A percentile compares a stretch with the other conserved stretches of the same genome.
These are phyloP conservation scores for Angomonas desouzai DNA, from an alignment of 208 protist genomes.

Conservation along the genomic window DNA sequence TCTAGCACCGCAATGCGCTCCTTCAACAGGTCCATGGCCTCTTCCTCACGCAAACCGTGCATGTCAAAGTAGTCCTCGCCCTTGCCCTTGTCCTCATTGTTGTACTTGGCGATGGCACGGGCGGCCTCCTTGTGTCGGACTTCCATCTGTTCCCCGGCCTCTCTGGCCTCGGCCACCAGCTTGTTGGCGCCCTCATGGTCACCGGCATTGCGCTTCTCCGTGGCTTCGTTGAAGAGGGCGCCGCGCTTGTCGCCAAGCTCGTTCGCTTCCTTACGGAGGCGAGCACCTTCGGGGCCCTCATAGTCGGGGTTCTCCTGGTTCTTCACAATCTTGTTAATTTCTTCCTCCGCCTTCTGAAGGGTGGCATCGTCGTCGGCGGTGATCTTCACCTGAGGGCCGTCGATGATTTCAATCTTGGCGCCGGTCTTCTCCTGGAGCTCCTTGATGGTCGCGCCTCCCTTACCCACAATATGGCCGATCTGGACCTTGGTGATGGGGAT, in stretches of 20 bases:
- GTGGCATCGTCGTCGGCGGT: constrained; percentile 33
- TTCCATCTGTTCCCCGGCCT: constrained; percentile 29
- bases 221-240: constrained; percentile 41
- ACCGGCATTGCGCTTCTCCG: constrained; percentile 24
- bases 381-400: constrained; percentile 45
- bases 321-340: constrained; percentile 32
- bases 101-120: constrained; percentile 35
- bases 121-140: constrained; percentile 33
- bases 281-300: constrained; percentile 31
- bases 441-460: constrained; percentile 40
- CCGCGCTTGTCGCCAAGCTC: constrained; percentile 33
- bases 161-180: constrained; percentile 33
- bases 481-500: constrained; percentile 38
- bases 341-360: constrained; percentile 25
- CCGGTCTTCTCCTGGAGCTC: constrained; percentile 36
- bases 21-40: constrained; percentile 42
- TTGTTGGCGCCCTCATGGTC: constrained; percentile 26
- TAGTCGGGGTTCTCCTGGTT: constrained; percentile 59
- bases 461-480: constrained; percentile 48
- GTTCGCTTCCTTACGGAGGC: constrained; percentile 42
- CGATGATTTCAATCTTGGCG: constrained; percentile 38
- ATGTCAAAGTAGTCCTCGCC: constrained; percentile 52
- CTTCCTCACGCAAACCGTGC: constrained; percentile 47
- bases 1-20: constrained; percentile 33
- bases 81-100: constrained; percentile 55